Evolutionary conservation across 2,329 filamentous ascomycete genomes (phyloP), one percentile per base, ranked within the genome.

Genomic region (Diaporthe longicolla): DNA sequence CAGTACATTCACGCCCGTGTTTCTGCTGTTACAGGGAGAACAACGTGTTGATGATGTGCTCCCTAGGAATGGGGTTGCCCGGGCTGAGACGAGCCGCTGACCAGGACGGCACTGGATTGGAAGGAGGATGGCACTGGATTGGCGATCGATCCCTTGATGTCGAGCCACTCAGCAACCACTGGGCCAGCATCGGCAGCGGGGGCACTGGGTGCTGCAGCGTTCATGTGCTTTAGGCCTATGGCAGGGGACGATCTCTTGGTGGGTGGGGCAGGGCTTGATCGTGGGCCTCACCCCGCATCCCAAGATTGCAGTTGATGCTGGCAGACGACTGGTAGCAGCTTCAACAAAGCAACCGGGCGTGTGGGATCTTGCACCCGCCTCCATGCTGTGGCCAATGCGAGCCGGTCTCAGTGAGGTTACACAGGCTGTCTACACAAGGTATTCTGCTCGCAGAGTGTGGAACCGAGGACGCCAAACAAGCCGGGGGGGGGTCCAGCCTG

Each of bases 201-300:
- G 61, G 66, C 63, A 71, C 68, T 61, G 26, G 48, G 48, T 74
- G 55, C 58, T 70, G 61, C 70, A 71, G 70, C 61, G 61, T 57
- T 58, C 73, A 66, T 32, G 61, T 68, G 21, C 65, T 43, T 21
- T 40, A 58, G 52, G 54, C 68, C 68, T 75, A 71, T 74, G 68
- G 65, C 68, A 73, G 66, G 45, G 55, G 58, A 37, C 54, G 29
- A 57, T 71, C 37, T 70, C 37, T 61, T 13, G 37, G 43, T 21
- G 70, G 55, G 74, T 73, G 74, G 74, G 74, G 59, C 73, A 11
- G 19, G 43, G 65, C 58, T 65, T 72, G 73, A 59, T 66, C 48
- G 63, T 55, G 55, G 63, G 72, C 68, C 61, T 66, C 71, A 66
- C 70, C 73, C 73, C 71, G 71, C 73, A 54, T 73, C 57, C 69